These are phyloP conservation scores for Phylloboletellus chloephorus DNA, from an alignment of 1,284 basidiomycete genomes.

Conservation along the genomic window DNA sequence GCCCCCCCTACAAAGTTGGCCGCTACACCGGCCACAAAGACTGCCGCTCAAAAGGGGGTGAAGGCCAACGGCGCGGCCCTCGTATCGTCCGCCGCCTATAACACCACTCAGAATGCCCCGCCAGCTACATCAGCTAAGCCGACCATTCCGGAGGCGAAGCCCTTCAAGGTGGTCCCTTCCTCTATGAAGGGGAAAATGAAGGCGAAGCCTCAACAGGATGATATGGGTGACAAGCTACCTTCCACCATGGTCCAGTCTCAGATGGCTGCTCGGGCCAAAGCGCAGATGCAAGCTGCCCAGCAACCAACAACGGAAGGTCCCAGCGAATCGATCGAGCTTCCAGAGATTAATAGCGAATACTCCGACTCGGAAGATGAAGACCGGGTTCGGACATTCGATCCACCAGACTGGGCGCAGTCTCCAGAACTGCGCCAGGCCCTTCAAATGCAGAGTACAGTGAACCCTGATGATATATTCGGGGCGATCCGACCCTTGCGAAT, in stretches of 20 bases:
- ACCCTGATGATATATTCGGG: conserved; percentile 92
- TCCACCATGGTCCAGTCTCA: conserved; percentile 59
- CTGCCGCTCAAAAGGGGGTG: conserved; percentile 21
- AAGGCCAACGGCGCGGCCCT: conserved; percentile 24
- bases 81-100: conserved; percentile 32
- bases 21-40: conserved; percentile 34
- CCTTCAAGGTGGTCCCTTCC: conserved; percentile 30
- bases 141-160: conserved; percentile 31
- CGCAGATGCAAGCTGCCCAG: conserved; percentile 59
- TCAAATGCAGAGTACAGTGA: conserved; percentile 73
- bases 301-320: conserved; percentile 44
- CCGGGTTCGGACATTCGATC: conserved; percentile 63
- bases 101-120: conserved; percentile 27
- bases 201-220: conserved; percentile 40
- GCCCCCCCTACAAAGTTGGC: conserved; percentile 30
- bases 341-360: conserved; percentile 93
- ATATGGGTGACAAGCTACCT: conserved; percentile 45
- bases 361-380: conserved; percentile 91
- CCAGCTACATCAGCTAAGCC: conserved; percentile 23
- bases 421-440: conserved; percentile 77
- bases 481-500: conserved; percentile 78
- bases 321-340: conserved; percentile 84
- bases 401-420: conserved; percentile 86
- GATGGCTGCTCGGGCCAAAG: conserved; percentile 63
- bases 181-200: conserved; percentile 48